phyloP scores from a whole-genome alignment of 345 rosid genomes.

The Citrus inodora region DNA sequence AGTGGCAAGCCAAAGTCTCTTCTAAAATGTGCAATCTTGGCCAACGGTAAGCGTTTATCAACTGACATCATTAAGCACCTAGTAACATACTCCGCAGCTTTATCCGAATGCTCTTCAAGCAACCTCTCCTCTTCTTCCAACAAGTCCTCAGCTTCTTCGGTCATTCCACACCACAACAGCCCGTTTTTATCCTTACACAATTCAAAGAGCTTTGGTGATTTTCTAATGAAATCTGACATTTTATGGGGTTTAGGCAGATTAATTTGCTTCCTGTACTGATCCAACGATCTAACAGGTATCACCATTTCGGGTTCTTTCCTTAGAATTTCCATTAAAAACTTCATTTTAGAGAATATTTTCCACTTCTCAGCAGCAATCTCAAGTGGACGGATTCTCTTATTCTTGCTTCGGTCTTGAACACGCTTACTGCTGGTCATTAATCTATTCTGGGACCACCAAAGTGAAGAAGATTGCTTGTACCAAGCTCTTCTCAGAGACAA shows the following conservation, averaged over 20 bases:
- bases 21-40: slow-evolving; percentile 69
- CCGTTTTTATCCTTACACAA: slow-evolving; percentile 75
- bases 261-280: slow-evolving; percentile 48
- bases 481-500: slow-evolving; percentile 34
- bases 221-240: slow-evolving; percentile 59
- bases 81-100: slow-evolving; percentile 71
- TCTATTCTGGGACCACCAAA: slow-evolving; percentile 39
- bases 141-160: slow-evolving; percentile 55
- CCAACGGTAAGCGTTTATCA: slow-evolving; percentile 54
- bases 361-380: slow-evolving; percentile 74
- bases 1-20: slow-evolving; percentile 81
- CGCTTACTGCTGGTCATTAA: slow-evolving; percentile 74
- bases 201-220: slow-evolving; percentile 75
- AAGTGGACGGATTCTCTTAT: slow-evolving; percentile 65
- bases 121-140: slow-evolving; percentile 56
- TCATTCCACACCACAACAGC: slow-evolving; percentile 77
- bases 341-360: slow-evolving; percentile 57
- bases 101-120: slow-evolving; percentile 57
- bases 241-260: slow-evolving; percentile 68
- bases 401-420: slow-evolving; percentile 72
- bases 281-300: slow-evolving; percentile 49
- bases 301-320: slow-evolving; percentile 75
- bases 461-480: slow-evolving; percentile 7
- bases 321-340: slow-evolving; percentile 60
- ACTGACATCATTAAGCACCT: slow-evolving; percentile 80